Evolutionary conservation across 1,284 basidiomycete genomes (phyloP).

Genomic region (Melampsora occidentalis): DNA sequence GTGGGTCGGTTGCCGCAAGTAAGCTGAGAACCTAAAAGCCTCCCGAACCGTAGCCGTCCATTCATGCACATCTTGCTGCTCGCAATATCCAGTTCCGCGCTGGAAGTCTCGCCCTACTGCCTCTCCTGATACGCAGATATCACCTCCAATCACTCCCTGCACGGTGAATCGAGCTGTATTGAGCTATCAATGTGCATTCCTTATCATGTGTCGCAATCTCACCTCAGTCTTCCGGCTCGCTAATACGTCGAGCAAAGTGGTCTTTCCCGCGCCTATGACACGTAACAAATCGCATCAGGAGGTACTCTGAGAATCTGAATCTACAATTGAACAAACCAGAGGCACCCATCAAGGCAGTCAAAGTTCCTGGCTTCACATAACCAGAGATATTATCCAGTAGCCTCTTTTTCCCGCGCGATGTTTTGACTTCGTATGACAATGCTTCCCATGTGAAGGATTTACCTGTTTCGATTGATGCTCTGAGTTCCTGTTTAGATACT

Average conservation of each 20-base stretch:
- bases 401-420: slow-evolving; percentile 53
- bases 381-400: slow-evolving; percentile 59
- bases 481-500: slow-evolving; percentile 48
- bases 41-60: slow-evolving; percentile 68
- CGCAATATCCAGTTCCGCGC: slow-evolving; percentile 62
- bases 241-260: slow-evolving; percentile 71
- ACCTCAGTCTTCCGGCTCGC: slow-evolving; percentile 72
- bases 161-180: slow-evolving; percentile 49
- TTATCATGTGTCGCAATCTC: slow-evolving; percentile 10
- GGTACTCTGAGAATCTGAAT: slow-evolving; percentile 41
- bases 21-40: slow-evolving; percentile 62
- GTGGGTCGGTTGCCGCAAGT: slow-evolving; percentile 60
- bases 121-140: background rate
- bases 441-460: slow-evolving; percentile 56
- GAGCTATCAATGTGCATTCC: slow-evolving; percentile 36
- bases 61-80: slow-evolving; percentile 63
- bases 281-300: slow-evolving; percentile 53
- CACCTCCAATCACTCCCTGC: slow-evolving; percentile 23
- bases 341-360: slow-evolving; percentile 57
- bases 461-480: slow-evolving; percentile 53
- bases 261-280: slow-evolving; percentile 53
- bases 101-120: slow-evolving; percentile 55
- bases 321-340: slow-evolving; percentile 45
- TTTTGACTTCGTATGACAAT: slow-evolving; percentile 56
- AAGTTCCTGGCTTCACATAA: slow-evolving; percentile 58